These are phyloP conservation scores for Solanum rostratum DNA, from an alignment of 257 asterid species.

Conservation along the genomic window DNA sequence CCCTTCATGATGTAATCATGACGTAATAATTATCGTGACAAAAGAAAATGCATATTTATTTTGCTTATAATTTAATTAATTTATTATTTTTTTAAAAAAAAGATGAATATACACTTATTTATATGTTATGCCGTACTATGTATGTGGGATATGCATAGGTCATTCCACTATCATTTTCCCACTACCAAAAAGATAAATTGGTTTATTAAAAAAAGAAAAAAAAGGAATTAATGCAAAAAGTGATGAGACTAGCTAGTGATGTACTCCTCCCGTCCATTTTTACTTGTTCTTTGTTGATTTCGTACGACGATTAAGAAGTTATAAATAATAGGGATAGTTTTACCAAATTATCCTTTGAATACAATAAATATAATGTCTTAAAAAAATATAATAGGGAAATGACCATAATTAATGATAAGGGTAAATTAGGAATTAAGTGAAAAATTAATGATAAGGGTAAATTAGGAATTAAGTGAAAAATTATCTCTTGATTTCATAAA, in stretches of 20 bases:
- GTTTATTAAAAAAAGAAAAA: not conserved
- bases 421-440: too few relatives aligned
- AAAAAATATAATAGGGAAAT: too few relatives aligned
- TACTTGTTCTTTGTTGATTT: too few relatives aligned
- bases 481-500: too few relatives aligned
- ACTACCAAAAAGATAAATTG: not conserved
- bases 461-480: too few relatives aligned
- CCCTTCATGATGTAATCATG: not conserved
- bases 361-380: too few relatives aligned
- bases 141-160: not conserved
- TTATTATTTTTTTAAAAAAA: not conserved
- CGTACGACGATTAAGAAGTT: too few relatives aligned
- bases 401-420: too few relatives aligned
- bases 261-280: too few relatives aligned
- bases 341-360: too few relatives aligned
- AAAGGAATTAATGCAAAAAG: not conserved
- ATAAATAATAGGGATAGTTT: too few relatives aligned
- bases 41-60: not conserved
- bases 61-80: not conserved
- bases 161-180: slow-evolving; percentile 3
- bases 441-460: too few relatives aligned
- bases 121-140: not conserved
- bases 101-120: not conserved
- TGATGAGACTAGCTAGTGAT: not conserved
- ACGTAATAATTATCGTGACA: not conserved